phyloP scores from a whole-genome alignment of 352 stramenopile genomes.

The Elongisporangium anandrum region DNA sequence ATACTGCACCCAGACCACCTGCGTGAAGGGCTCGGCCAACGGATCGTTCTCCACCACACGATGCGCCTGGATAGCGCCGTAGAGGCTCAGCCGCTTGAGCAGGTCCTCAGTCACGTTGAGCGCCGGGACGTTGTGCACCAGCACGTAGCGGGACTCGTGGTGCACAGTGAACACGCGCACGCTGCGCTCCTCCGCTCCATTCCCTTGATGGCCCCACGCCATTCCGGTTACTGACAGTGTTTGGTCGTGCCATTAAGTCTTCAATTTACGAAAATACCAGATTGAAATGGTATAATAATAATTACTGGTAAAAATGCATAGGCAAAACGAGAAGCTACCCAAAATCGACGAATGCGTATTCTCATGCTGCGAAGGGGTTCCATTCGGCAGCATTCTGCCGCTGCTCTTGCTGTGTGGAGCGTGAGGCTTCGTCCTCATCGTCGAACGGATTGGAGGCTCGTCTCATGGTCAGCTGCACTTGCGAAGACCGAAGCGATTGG shows the following conservation, averaged over 20 bases:
- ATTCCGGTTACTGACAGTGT: background rate
- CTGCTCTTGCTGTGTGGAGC: background rate
- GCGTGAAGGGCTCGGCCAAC: conserved; percentile 34
- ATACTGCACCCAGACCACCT: conserved; percentile 70
- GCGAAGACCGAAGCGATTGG: background rate
- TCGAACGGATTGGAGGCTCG: background rate
- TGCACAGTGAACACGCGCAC: conserved; percentile 59
- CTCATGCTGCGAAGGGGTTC: background rate
- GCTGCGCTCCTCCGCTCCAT: conserved; percentile 2
- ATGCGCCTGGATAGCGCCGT: conserved; percentile 45
- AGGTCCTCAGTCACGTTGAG: conserved; percentile 55
- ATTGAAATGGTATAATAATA: background rate
- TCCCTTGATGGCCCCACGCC: background rate
- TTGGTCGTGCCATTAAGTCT: no score
- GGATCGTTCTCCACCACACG: conserved; percentile 26
- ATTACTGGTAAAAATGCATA: background rate
- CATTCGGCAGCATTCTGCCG: background rate
- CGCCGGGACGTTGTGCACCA: conserved; percentile 60
- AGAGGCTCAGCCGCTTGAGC: conserved; percentile 44
- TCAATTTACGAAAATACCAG: background rate
- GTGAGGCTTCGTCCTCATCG: background rate
- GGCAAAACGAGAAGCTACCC: background rate
- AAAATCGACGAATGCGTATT: background rate
- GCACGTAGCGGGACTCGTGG: conserved; percentile 50
- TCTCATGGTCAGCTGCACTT: background rate